Evolutionary conservation across 257 asterid species (phyloP).

Genomic region (Scutellaria baicalensis): DNA sequence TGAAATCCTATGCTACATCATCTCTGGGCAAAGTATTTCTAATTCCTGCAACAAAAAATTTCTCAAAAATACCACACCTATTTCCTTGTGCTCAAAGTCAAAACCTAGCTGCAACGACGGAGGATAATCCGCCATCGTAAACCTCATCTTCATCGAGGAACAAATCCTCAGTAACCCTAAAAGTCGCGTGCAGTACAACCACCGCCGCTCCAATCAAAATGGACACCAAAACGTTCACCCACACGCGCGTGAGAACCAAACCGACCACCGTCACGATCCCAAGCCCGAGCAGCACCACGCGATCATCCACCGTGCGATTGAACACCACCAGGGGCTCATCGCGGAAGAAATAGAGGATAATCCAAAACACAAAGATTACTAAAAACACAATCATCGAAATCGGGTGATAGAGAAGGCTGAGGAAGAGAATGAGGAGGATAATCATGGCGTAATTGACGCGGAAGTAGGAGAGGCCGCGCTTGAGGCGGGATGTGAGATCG

Average conservation of each 20-base stretch:
- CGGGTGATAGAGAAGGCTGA: conserved; percentile 66
- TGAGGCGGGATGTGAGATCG: conserved; percentile 38
- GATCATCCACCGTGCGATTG: conserved; percentile 58
- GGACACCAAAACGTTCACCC: conserved; percentile 63
- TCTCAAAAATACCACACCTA: not conserved
- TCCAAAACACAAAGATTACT: conserved; percentile 42
- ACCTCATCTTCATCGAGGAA: conserved; percentile 60
- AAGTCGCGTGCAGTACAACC: conserved; percentile 43
- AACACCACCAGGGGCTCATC: conserved; percentile 52
- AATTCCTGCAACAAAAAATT: not conserved
- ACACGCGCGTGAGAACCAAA: conserved; percentile 46
- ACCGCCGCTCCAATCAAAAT: conserved; percentile 30
- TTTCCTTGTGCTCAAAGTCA: not conserved
- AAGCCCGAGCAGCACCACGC: conserved; percentile 35
- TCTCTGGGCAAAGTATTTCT: not conserved
- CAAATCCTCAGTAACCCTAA: conserved; percentile 63
- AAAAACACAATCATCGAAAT: conserved; percentile 54
- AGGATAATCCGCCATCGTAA: conserved; percentile 44
- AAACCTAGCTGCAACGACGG: conserved; percentile 45
- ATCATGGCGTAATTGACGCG: conserved; percentile 59
- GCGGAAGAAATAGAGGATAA: conserved; percentile 46
- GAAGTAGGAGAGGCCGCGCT: conserved; percentile 49
- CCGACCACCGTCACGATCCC: conserved; percentile 38
- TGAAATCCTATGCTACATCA: not conserved
- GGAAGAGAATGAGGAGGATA: conserved; percentile 36